Evolutionary conservation across 441 rosid genomes (phyloP).

Genomic region (Raphanus hybrid): DNA sequence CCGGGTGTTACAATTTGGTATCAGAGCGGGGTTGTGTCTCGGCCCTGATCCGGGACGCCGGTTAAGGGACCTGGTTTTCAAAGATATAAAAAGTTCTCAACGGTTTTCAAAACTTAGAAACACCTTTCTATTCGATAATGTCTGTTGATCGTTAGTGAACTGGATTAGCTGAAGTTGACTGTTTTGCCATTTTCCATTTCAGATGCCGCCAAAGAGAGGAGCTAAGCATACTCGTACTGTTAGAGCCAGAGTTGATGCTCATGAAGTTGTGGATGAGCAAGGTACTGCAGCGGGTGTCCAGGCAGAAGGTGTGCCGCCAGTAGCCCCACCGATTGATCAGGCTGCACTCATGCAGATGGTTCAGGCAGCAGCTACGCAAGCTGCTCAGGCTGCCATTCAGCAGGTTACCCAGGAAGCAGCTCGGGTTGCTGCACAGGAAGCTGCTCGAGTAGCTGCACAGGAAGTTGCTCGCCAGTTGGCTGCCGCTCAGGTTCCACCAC

Average conservation of each 20-base stretch:
- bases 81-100: neutral
- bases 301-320: neutral
- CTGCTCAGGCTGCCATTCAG: neutral
- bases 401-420: neutral
- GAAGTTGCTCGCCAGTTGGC: neutral
- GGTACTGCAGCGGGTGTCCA: neutral
- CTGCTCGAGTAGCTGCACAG: neutral
- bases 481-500: neutral
- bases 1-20: too few species aligned
- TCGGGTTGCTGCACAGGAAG: neutral
- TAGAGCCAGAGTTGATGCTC: neutral
- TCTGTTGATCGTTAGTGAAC: neutral
- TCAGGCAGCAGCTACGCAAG: neutral
- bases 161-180: neutral
- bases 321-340: neutral
- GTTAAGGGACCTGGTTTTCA: neutral
- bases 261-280: neutral
- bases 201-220: neutral
- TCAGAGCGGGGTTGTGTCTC: neutral
- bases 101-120: neutral
- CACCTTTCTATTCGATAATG: neutral
- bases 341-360: neutral
- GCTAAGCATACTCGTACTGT: neutral
- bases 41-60: neutral
- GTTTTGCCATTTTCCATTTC: neutral